Base-by-base conservation (phyloP, 169 alveolate genomes). In the Cryptosporidium viatorum region DNA sequence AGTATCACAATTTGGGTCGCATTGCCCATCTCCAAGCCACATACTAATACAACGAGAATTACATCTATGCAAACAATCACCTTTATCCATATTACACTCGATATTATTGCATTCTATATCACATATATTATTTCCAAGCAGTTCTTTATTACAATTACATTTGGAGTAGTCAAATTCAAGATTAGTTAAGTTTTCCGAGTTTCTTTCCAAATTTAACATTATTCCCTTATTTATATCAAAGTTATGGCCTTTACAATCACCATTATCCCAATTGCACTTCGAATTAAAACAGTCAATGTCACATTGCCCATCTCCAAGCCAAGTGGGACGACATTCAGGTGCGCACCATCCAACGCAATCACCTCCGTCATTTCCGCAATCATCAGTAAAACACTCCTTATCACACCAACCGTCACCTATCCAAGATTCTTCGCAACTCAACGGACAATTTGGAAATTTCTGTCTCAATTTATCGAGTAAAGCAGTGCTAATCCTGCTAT, bases 1-100 rank as follows among this genome's bases (percentile, higher is more conserved):
- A 31, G 84, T 71, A 71, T 93, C 92, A 84, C 95, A 93, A n/a
- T 65, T 86, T 23, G 91, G 86, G 75, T 93, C 95, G 43, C 95
- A 93, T 91, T 93, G 92, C n/a, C 94, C 94, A 74, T 93, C 95
- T 16, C 93, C 94, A 62, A 91, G 89, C 95, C 95, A 93, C 23
- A 50, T 65, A 31, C 62, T 80, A 45, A 80, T 80, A 59, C 89
- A 80, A 21, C 74, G 80, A 50, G 94, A 93, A n/a, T 92, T 85
- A 41, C 93, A 91, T 37, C 86, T 85, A 80, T 84, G 91, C 21
- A 73, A 18, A 68, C 92, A 86, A 21, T 86, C 91, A 59, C 91
- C 91, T 37, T 55, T 52, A 39, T 86, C 92, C 86, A 68, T 71
- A 39, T 86, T 86, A 48, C 92, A 86, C 31, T 86, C 92, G 45